Evolutionary conservation across 768 basidiomycete species (phyloP).

Genomic region (Exidia glandulosa): DNA sequence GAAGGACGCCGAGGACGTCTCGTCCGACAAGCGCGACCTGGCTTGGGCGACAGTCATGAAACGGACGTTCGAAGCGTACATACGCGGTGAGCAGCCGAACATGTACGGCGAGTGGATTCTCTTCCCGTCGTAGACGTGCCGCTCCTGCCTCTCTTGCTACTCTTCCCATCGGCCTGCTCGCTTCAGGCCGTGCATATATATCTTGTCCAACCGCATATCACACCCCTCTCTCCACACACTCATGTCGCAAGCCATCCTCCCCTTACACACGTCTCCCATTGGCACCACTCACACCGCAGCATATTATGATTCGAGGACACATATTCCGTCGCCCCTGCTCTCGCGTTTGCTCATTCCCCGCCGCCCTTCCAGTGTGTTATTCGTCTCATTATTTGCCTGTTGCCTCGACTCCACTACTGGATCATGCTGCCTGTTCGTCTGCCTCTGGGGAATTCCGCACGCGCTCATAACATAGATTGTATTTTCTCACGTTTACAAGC

Average conservation of each 20-base stretch:
- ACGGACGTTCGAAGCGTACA: constrained; percentile 85
- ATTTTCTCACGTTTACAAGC: neutral
- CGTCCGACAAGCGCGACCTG: constrained; percentile 68
- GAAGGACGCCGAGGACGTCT: constrained; percentile 21
- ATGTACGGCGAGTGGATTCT: constrained; percentile 82
- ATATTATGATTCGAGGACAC: no score
- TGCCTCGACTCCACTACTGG: neutral
- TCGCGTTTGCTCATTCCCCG: neutral
- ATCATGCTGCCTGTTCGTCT: neutral
- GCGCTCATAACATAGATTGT: neutral
- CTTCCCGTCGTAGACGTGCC: constrained; percentile 29
- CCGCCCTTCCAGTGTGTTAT: neutral
- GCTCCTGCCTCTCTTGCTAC: no score
- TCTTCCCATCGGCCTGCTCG: neutral
- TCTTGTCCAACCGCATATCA: neutral
- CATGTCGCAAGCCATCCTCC: neutral
- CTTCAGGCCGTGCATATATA: neutral
- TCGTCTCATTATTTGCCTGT: neutral
- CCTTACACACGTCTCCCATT: neutral
- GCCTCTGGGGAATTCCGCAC: neutral
- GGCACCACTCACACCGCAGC: no score
- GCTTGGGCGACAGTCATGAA: constrained; percentile 93
- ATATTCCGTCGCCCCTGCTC: no score
- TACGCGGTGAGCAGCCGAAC: constrained; percentile 86
- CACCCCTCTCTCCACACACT: neutral